Evolutionary conservation across 2,329 filamentous ascomycete genomes (phyloP).

Genomic region (Trichoderma sp.): DNA sequence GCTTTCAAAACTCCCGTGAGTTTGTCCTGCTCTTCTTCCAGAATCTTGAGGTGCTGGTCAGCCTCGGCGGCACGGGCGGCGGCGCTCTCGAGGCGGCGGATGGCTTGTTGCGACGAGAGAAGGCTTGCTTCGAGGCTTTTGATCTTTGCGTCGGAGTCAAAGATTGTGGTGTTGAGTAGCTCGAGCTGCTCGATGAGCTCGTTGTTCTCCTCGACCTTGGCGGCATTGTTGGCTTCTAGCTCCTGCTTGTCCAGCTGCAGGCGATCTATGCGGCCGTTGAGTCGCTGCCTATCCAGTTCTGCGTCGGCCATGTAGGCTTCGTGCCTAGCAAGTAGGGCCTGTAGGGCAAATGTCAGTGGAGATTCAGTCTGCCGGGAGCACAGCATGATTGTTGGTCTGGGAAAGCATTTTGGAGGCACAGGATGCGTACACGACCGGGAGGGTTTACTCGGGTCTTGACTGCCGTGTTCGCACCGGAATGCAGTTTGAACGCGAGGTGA

Average conservation of each 20-base stretch:
- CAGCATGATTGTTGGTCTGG: neutral
- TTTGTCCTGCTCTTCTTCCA: slow-evolving; percentile 78
- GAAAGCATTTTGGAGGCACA: neutral
- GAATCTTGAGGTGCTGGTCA: slow-evolving; percentile 72
- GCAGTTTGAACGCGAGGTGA: neutral
- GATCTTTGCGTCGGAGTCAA: slow-evolving; percentile 77
- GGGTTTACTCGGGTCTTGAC: neutral
- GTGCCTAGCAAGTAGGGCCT: slow-evolving; percentile 90
- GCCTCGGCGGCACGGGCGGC: slow-evolving; percentile 73
- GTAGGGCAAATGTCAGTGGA: slow-evolving; percentile 69
- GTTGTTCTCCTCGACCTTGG: slow-evolving; percentile 79
- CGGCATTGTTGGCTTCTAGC: slow-evolving; percentile 74
- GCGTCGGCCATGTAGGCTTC: slow-evolving; percentile 93
- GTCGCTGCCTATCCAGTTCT: slow-evolving; percentile 74
- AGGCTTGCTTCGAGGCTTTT: slow-evolving; percentile 74
- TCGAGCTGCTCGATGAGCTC: slow-evolving; percentile 81
- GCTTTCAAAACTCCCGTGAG: slow-evolving; percentile 66
- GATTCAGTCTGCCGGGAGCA: slow-evolving; percentile 32
- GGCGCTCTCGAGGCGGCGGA: slow-evolving; percentile 71
- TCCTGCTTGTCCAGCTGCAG: slow-evolving; percentile 72
- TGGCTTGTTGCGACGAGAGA: slow-evolving; percentile 71
- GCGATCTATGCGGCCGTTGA: slow-evolving; percentile 69
- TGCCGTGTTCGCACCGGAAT: neutral
- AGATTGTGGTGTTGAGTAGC: slow-evolving; percentile 72
- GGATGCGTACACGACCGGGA: neutral